These are phyloP conservation scores for Talaromyces sp. DNA, from an alignment of 2,329 filamentous ascomycete species.

Conservation along the genomic window DNA sequence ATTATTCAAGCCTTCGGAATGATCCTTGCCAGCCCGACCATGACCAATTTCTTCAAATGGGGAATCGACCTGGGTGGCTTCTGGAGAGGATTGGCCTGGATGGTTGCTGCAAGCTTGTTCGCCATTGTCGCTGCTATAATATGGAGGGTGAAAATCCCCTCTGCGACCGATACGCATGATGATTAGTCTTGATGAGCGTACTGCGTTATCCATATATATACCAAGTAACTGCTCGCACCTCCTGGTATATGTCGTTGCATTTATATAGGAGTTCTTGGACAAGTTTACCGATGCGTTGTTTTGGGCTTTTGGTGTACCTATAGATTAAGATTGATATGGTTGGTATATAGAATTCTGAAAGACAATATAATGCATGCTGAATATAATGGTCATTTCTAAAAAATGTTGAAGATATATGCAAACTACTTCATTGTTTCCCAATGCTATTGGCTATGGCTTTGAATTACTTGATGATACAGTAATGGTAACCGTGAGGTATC, in stretches of 20 bases:
- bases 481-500: neutral
- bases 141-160: conserved; percentile 10
- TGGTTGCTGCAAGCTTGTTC: conserved; percentile 33
- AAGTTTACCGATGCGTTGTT: neutral
- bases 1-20: conserved; percentile 44
- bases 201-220: neutral
- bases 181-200: neutral
- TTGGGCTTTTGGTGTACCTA: neutral
- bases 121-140: conserved; percentile 11
- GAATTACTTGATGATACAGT: neutral
- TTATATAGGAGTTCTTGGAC: neutral
- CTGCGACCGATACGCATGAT: neutral
- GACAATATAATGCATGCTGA: neutral
- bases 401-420: neutral
- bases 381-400: neutral
- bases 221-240: neutral
- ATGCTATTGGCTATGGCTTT: too few species aligned
- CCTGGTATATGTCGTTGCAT: neutral
- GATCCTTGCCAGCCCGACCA: conserved; percentile 42
- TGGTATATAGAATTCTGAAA: neutral
- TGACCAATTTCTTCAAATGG: conserved; percentile 42
- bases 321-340: neutral
- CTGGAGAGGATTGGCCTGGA: conserved; percentile 47
- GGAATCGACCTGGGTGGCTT: conserved; percentile 41
- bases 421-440: too few species aligned